Conservation (phyloP, 345 rosid genomes). For the Euphorbia pulcherrima region DNA sequence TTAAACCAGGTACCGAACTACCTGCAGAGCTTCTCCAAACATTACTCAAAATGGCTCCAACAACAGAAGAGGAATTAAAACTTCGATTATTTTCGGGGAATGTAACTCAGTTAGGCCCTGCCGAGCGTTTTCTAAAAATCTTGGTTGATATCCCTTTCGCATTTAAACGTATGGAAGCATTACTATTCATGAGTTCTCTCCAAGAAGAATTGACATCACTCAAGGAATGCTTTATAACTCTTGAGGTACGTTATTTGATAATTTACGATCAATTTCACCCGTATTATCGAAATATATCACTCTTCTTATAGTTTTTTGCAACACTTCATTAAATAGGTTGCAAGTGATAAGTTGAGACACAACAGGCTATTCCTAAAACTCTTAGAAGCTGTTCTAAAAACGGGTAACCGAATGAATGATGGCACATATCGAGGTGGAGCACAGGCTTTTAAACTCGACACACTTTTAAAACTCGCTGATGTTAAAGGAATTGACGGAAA, state of each 20-base stretch:
- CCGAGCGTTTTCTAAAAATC: constrained; percentile 31
- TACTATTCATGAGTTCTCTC: constrained; percentile 24
- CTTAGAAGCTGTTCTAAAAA: constrained; percentile 91
- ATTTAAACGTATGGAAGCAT: constrained; percentile 25
- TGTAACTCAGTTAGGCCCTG: constrained; percentile 22
- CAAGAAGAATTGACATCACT: constrained; percentile 25
- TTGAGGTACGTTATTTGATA: constrained; percentile 20
- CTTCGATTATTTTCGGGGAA: constrained; percentile 21
- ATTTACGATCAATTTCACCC: too few relatives aligned
- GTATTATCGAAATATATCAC: too few relatives aligned
- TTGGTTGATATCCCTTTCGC: constrained; percentile 31
- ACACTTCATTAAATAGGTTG: constrained; percentile 43
- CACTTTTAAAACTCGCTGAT: constrained; percentile 82
- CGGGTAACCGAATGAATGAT: constrained; percentile 91
- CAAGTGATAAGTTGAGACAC: constrained; percentile 63
- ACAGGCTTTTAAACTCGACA: constrained; percentile 84
- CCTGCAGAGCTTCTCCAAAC: constrained; percentile 27
- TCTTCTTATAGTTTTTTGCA: too few relatives aligned
- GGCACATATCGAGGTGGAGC: constrained; percentile 96
- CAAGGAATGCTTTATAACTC: constrained; percentile 24
- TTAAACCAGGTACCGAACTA: constrained; percentile 24
- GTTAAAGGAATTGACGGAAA: constrained; percentile 95
- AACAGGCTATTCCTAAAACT: constrained; percentile 83
- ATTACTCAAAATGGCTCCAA: constrained; percentile 30
- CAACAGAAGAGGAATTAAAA: constrained; percentile 31